phyloP scores from a whole-genome alignment of 2,329 filamentous ascomycete species.

The Endoconidiophora polonica region DNA sequence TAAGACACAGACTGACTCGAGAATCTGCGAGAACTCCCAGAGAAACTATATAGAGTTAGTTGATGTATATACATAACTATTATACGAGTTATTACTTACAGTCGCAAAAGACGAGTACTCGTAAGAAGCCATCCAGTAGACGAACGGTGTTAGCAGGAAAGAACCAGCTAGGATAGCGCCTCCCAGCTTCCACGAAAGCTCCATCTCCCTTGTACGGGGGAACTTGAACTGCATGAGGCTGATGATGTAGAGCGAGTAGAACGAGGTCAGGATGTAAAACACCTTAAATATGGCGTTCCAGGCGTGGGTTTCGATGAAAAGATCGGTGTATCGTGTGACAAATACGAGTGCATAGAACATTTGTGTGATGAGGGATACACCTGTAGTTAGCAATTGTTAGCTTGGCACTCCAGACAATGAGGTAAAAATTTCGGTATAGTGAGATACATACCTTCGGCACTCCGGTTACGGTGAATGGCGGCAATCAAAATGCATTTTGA shows the following conservation, averaged over 20 bases:
- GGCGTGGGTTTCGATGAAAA: constrained; percentile 40
- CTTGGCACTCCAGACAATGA: not conserved
- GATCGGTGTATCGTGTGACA: constrained; percentile 68
- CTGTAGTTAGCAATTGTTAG: constrained; percentile 24
- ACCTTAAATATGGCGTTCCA: constrained; percentile 80
- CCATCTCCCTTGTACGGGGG: constrained; percentile 73
- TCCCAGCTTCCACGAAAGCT: constrained; percentile 87
- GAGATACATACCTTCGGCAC: constrained; percentile 47
- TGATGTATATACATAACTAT: not conserved
- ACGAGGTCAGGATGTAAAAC: constrained; percentile 68
- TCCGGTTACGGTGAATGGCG: constrained; percentile 75
- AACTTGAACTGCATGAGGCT: constrained; percentile 74
- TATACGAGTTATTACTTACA: constrained; percentile 23
- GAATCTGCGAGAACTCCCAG: constrained; percentile 79
- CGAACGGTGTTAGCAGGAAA: constrained; percentile 52
- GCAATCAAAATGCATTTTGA: constrained; percentile 86
- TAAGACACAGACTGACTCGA: constrained; percentile 80
- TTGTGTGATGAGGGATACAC: constrained; percentile 84
- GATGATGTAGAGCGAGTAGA: constrained; percentile 81
- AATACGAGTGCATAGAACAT: constrained; percentile 77
- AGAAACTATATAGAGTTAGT: constrained; percentile 37
- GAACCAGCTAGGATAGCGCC: constrained; percentile 50
- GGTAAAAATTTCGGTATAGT: constrained; percentile 1
- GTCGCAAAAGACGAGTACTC: constrained; percentile 23
- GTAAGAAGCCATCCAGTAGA: constrained; percentile 17